Evolutionary conservation across 2,329 filamentous ascomycete species (phyloP), one percentile per base, ranked within the genome.

Genomic region (Lachnellula suecica): DNA sequence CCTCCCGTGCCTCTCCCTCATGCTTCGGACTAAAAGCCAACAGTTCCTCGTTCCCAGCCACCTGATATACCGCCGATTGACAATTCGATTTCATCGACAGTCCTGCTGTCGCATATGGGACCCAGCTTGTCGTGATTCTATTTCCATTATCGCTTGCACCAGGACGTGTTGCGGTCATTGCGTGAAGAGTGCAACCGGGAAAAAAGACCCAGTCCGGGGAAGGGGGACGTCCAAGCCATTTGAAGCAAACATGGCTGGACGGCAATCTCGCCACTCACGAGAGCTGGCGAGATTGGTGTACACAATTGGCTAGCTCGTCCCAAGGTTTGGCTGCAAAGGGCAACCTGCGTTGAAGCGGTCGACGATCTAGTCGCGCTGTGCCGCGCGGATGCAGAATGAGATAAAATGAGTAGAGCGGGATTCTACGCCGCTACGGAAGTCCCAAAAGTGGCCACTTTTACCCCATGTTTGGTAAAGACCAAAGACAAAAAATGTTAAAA

Each of bases 101-200:
- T 20, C 57, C 54, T n/a, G 52, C 34, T n/a, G 57, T 56, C 23
- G 52, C 58, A 20, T 55, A 48, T 5, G 57, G 49, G n/a, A 55
- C 43, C 57, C 54, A 58, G 29, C 19, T 56, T 19, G 57, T 57
- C 11, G 49, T 52, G 34, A 54, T 44, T 27, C 55, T 52, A 52
- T 53, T 54, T 27, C 55, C 55, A 52, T 53, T 54, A 17, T 51
- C 53, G 38, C 50, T 45, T 22, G 53, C 55, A 31, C 45, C 25
- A 17, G 44, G 42, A 35, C 46, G 50, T 23, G 52, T 57, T 9
- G 53, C 52, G 22, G 53, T 47, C 46, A 52, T 53, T 35, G 44
- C 29, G 13, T 9, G 40, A 24, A 23, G 43, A 40, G 19, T 49
- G 48, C 22, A 44, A 44, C 9, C 9, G 19, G 15, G 41, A 24